Evolutionary conservation across 2,329 filamentous ascomycete genomes (phyloP), one percentile per base, ranked within the genome.

Genomic region (Escovopsis sp.): DNA sequence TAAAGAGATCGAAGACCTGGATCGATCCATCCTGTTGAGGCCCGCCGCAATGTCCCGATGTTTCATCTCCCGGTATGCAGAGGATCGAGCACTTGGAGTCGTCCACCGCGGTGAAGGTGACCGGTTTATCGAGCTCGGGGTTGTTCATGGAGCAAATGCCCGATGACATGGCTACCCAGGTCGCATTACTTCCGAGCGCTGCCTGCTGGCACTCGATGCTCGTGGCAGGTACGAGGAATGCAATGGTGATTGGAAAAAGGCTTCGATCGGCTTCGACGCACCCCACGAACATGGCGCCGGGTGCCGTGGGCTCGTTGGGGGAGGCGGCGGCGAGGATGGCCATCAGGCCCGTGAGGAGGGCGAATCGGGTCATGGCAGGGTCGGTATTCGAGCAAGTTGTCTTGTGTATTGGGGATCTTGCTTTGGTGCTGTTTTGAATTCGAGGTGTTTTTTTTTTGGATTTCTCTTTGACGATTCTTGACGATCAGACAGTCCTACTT

Each of bases 41-140:
- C 1, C 53, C 57, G n/a, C 56, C 56, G 31, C 55, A 59, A 4
- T 36, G 41, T 0, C 56, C 55, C 13, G 45, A 40, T 5, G 41
- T 40, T 1, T 11, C 31, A 20, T 53, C 47, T 2, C 35, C 48
- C 1, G 42, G 25, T 3, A 45, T 38, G n/a, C 57, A 58, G 2
- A 39, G 40, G 2, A 35, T 14, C 8, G 35, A 39, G 42, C 57
- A 59, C 24, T 42, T 41, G 2, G 39, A 15, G 7, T 53, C 49
- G 7, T 53, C 49, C 6, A 55, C 42, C 1, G 48, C 12, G 6
- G 45, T 44, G 38, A 42, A 49, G 2, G 43, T 41, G 5, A 43
- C 38, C 12, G 38, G 34, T n/a, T 30, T 8, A 11, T 9, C 8
- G 27, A 9, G 8, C 8, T 30, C 11, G 8, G 47, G 35, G 4